These are phyloP conservation scores for Goniomonas avonlea DNA, from an alignment of 78 protist genomes.

Conservation along the genomic window DNA sequence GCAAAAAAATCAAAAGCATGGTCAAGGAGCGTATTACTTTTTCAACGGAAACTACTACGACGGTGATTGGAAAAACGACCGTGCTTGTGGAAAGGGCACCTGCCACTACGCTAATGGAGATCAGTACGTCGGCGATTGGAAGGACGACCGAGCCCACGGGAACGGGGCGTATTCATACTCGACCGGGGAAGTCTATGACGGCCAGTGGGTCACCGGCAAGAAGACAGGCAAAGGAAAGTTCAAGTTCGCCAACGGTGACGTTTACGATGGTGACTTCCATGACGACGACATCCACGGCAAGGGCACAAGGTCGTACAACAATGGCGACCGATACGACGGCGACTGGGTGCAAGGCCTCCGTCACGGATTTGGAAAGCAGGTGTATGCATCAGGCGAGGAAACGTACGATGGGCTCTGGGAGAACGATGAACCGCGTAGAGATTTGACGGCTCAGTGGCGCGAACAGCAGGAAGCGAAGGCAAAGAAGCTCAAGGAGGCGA, in stretches of 20 bases:
- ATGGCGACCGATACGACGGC: not conserved
- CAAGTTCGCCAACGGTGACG: not conserved
- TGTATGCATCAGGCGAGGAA: not conserved
- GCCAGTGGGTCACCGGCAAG: slow-evolving; percentile 15
- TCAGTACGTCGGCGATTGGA: slow-evolving; percentile 23
- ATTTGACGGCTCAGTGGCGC: not conserved
- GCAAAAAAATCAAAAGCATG: slow-evolving; percentile 13
- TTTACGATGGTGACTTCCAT: not conserved
- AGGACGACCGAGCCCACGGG: slow-evolving; percentile 12
- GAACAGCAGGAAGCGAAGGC: not conserved
- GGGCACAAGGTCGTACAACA: not conserved
- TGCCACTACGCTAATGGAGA: not conserved
- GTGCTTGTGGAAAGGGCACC: slow-evolving; percentile 1
- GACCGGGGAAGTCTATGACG: not conserved
- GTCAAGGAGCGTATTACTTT: not conserved
- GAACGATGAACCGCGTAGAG: not conserved
- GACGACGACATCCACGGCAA: not conserved
- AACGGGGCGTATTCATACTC: not conserved
- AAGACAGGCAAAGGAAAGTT: not conserved
- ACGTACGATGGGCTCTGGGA: not conserved
- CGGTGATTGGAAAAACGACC: slow-evolving; percentile 18
- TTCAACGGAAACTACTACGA: not conserved
- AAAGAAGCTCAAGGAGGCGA: not conserved
- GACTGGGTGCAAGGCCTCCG: not conserved
- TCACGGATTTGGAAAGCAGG: not conserved